These are phyloP conservation scores for Physcomitrium patens DNA, from an alignment of 225 moss, liverwort and hornwort genomes.

Conservation along the genomic window DNA sequence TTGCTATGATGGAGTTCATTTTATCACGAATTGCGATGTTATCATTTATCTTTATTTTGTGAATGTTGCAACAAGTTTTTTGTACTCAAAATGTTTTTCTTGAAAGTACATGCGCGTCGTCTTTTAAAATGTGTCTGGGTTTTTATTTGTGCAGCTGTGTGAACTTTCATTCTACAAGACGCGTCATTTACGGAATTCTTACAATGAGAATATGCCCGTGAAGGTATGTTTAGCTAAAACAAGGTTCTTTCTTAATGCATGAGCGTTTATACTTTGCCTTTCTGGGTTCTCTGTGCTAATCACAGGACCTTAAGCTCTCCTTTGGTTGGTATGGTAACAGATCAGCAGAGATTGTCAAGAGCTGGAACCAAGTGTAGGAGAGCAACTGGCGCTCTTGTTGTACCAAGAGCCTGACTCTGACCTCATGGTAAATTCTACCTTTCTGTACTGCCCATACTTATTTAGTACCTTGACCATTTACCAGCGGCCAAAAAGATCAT, in stretches of 20 bases:
- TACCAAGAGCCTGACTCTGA: constrained; percentile 98
- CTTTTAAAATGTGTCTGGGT: constrained; percentile 12
- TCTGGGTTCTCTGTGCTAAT: background rate
- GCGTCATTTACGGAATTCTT: constrained; percentile 89
- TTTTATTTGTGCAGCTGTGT: constrained; percentile 67
- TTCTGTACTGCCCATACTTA: constrained; percentile 12
- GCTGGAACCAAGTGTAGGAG: constrained; percentile 88
- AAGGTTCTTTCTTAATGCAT: background rate
- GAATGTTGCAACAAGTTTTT: constrained; percentile 19
- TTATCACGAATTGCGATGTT: constrained; percentile 10
- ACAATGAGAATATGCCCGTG: constrained; percentile 95
- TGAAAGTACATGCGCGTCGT: background rate
- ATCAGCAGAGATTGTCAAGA: constrained; percentile 99
- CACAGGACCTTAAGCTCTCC: constrained; percentile 8
- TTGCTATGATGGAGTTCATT: constrained; percentile 13
- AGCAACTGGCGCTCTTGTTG: constrained; percentile 83
- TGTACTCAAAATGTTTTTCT: constrained; percentile 29
- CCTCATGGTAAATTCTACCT: constrained; percentile 67
- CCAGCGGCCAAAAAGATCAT: background rate
- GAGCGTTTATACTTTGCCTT: constrained; percentile 8
- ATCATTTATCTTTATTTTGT: background rate
- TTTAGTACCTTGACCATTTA: background rate
- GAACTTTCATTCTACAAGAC: constrained; percentile 99
- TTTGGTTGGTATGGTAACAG: constrained; percentile 47
- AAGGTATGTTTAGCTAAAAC: constrained; percentile 56